Evolutionary conservation across 2,329 filamentous ascomycete species (phyloP), one percentile per base, ranked within the genome.

Genomic region (Dactylonectria macrodidyma): DNA sequence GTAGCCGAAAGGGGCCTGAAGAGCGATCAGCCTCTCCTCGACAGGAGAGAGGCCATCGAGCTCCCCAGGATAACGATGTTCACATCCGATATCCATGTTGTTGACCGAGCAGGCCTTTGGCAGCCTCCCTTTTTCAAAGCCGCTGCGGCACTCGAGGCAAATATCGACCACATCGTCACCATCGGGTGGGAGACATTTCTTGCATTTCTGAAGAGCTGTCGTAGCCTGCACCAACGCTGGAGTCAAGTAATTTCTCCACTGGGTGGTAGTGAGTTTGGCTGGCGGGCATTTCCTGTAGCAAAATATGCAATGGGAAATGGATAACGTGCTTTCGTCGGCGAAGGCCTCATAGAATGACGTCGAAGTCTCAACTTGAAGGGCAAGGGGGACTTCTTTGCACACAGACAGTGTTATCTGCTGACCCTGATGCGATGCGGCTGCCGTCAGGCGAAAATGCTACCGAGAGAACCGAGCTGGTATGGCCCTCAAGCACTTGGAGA

Each of bases 21-120:
- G n/a, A n/a, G n/a, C n/a, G n/a, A n/a, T 59, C 38, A 59, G 41
- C 12, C 38, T 67, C 56, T 68, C 61, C 46, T 68, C 66, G 30
- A 68, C 24, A 16, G 64, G 64, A 36, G 58, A 41, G 48, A 67
- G 64, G 36, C 34, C 64, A 16, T 70, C 57, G 52, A 56, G 52
- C 3, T 56, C 34, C 8, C 9, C 0, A 9, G 52, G 52, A 56
- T 56, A 56, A 14, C 52, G 52, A 44, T 56, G 52, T 19, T 56
- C 52, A 24, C 52, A 56, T 44, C 52, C 52, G 59, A n/a, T n/a
- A n/a, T n/a, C n/a, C n/a, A n/a, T n/a, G n/a, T n/a, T n/a, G n/a
- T n/a, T n/a, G n/a, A n/a, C n/a, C n/a, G n/a, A n/a, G n/a, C n/a
- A n/a, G n/a, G n/a, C n/a, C n/a, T n/a, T n/a, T n/a, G n/a, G 59